Conservation (phyloP, 176 grass and related monocot genomes). For the Avena sativa region DNA sequence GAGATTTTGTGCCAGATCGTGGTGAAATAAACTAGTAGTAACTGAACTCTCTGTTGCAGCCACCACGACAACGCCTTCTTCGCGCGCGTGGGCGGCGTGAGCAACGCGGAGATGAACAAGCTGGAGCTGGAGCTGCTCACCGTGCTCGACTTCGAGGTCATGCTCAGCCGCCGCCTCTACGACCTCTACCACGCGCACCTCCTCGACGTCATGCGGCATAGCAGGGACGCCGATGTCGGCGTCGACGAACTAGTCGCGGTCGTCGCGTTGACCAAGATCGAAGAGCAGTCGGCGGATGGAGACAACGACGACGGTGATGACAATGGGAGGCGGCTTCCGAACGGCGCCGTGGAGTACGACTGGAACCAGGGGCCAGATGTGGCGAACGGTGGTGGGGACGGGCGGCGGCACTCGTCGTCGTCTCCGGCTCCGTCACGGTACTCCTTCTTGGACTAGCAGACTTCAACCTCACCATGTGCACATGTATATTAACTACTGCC, state of each 20-base stretch:
- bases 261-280: neutral
- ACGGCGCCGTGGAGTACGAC: constrained; percentile 27
- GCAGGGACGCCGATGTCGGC: neutral
- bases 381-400: neutral
- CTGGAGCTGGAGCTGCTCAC: constrained; percentile 86
- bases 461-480: neutral
- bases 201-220: neutral
- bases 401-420: constrained; percentile 43
- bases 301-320: neutral
- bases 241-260: neutral
- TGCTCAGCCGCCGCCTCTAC: constrained; percentile 56
- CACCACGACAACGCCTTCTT: constrained; percentile 98
- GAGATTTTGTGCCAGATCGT: too few relatives aligned
- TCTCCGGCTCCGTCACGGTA: constrained; percentile 11
- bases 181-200: constrained; percentile 70
- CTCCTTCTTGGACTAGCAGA: constrained; percentile 15
- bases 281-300: neutral
- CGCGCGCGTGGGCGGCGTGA: constrained; percentile 86
- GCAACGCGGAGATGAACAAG: constrained; percentile 86
- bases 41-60: constrained; percentile 38
- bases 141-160: constrained; percentile 72
- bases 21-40: too few relatives aligned
- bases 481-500: too few relatives aligned
- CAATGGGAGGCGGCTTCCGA: neutral
- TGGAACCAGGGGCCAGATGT: neutral